Percentiles rank a stretch among this genome's conserved stretches.
Conservation (phyloP, 1,284 basidiomycete genomes). For the Takashimella koratensis region DNA sequence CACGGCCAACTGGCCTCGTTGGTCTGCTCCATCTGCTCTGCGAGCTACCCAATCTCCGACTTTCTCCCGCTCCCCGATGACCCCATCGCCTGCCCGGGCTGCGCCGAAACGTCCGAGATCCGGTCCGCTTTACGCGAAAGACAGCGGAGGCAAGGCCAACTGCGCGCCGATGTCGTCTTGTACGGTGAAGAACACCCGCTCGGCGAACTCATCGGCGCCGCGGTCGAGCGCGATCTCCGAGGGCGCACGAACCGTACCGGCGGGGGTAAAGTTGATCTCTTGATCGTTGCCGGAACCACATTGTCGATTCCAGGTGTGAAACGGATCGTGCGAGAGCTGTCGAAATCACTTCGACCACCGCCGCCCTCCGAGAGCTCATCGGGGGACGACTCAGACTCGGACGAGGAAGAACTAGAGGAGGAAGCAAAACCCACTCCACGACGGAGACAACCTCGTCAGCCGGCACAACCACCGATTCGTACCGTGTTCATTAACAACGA, state of each 20-base stretch:
- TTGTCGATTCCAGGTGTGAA: slow-evolving; percentile 89
- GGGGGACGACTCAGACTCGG: slow-evolving; percentile 17
- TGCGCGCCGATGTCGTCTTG: slow-evolving; percentile 82
- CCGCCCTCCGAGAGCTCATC: background rate
- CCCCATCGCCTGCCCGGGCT: slow-evolving; percentile 75
- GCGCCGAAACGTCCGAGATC: slow-evolving; percentile 64
- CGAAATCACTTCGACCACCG: slow-evolving; percentile 61
- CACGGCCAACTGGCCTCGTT: slow-evolving; percentile 79
- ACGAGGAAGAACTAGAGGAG: slow-evolving; percentile 6
- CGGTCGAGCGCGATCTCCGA: slow-evolving; percentile 70
- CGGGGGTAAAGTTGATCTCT: slow-evolving; percentile 57
- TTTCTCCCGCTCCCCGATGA: slow-evolving; percentile 56
- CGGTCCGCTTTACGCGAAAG: slow-evolving; percentile 74
- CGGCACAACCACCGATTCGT: slow-evolving; percentile 54
- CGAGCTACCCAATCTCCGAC: slow-evolving; percentile 62
- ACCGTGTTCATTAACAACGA: slow-evolving; percentile 84
- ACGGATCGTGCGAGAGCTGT: slow-evolving; percentile 84
- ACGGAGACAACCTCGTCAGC: background rate
- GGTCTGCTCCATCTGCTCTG: slow-evolving; percentile 76
- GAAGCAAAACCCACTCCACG: slow-evolving; percentile 13
- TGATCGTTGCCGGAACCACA: slow-evolving; percentile 88
- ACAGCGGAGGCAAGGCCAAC: slow-evolving; percentile 70
- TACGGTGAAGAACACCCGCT: slow-evolving; percentile 87
- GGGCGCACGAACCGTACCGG: slow-evolving; percentile 50
- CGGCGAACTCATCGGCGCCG: slow-evolving; percentile 78